Percentiles rank a stretch among this genome's conserved stretches.
These are phyloP conservation scores for Cyclospora cayetanensis DNA, from an alignment of 169 alveolate genomes.

Conservation along the genomic window DNA sequence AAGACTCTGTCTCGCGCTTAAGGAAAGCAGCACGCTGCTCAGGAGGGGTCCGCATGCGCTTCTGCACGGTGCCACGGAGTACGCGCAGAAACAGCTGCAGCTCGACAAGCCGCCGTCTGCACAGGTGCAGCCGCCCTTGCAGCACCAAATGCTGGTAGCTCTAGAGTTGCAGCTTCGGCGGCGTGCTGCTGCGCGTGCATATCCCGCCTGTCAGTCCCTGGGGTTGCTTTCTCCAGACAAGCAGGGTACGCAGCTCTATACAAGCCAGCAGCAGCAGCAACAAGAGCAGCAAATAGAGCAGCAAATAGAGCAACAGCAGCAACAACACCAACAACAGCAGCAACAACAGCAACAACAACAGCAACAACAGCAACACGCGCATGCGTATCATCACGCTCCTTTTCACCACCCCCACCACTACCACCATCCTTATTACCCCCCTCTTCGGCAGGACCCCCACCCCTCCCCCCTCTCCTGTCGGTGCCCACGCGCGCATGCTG, in stretches of 20 bases:
- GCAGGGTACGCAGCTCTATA: too few relatives aligned
- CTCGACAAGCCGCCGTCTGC: conserved; percentile 18
- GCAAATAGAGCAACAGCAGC: background rate
- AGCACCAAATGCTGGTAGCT: background rate
- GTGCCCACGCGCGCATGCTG: background rate
- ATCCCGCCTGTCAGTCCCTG: too few relatives aligned
- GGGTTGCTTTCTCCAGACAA: too few relatives aligned
- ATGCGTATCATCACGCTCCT: too few relatives aligned
- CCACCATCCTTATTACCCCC: background rate
- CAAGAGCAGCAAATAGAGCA: background rate
- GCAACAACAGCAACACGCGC: too few relatives aligned
- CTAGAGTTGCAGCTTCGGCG: too few relatives aligned
- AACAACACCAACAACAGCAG: background rate
- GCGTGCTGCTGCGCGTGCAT: too few relatives aligned
- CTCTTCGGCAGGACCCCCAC: background rate
- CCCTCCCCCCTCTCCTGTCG: too few relatives aligned
- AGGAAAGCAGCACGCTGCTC: conserved; percentile 1
- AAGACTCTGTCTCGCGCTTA: background rate
- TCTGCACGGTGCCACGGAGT: conserved; percentile 38
- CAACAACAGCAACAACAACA: too few relatives aligned
- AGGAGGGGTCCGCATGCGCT: conserved; percentile 3
- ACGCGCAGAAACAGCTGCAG: background rate
- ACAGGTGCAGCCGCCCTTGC: background rate
- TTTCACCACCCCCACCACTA: background rate
- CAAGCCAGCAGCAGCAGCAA: background rate